Percentiles rank a stretch among this genome's conserved stretches.
phyloP scores from a whole-genome alignment of 108 stramenopile species.

The Cyclotella atomus region DNA sequence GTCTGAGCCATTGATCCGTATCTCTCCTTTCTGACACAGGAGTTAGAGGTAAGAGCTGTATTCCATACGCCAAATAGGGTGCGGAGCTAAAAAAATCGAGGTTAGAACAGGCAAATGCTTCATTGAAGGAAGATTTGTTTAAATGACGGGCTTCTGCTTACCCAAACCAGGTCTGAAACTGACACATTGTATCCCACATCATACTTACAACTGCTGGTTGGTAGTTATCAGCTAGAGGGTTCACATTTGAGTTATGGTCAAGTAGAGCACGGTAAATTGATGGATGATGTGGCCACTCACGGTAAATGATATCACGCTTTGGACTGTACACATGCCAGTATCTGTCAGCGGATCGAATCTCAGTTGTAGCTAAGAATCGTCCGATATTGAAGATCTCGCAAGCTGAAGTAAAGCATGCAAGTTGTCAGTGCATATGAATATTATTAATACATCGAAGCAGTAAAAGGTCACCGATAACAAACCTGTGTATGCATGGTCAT shows the following conservation, averaged over 20 bases:
- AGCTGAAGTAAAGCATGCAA: conserved; percentile 14
- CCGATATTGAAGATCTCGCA: conserved; percentile 69
- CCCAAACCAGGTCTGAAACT: conserved; percentile 77
- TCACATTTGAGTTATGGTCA: no score
- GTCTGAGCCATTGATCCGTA: conserved; percentile 74
- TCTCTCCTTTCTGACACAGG: conserved; percentile 87
- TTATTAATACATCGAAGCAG: no score
- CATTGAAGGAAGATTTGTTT: conserved; percentile 69
- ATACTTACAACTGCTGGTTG: conserved; percentile 61
- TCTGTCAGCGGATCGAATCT: conserved; percentile 76
- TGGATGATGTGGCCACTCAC: conserved; percentile 24
- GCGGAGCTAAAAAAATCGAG: conserved; percentile 71
- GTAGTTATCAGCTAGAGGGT: conserved; percentile 55
- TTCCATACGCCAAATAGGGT: conserved; percentile 75
- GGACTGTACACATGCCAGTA: conserved; percentile 72
- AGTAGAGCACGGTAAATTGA: no score
- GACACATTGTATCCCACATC: conserved; percentile 65
- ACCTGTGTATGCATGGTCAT: conserved; percentile 56
- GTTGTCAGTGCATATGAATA: no score
- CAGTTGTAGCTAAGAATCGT: conserved; percentile 77
- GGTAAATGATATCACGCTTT: conserved; percentile 47
- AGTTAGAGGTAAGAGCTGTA: conserved; percentile 90
- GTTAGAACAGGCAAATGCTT: no score
- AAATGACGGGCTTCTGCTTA: conserved; percentile 66
- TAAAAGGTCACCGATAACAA: no score